phyloP scores from a whole-genome alignment of 2,329 filamentous ascomycete genomes.

The Nigrospora sphaerica region DNA sequence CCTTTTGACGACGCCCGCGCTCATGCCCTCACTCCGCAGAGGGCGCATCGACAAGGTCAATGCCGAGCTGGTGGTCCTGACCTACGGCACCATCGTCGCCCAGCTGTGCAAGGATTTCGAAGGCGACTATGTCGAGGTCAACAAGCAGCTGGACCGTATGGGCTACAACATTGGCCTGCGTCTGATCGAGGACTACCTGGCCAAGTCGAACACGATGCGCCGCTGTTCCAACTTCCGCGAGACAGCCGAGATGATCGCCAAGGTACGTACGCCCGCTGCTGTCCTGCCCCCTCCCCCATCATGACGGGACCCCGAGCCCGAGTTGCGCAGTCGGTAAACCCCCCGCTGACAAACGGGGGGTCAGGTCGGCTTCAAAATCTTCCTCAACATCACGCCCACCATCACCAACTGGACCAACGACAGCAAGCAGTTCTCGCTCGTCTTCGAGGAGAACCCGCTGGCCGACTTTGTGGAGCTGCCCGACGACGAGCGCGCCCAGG shows the following conservation, averaged over 20 bases:
- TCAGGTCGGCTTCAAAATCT: slow-evolving; percentile 97
- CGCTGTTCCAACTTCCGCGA: slow-evolving; percentile 90
- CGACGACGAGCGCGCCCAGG: slow-evolving; percentile 90
- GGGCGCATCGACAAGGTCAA: slow-evolving; percentile 97
- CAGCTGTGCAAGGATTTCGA: slow-evolving; percentile 97
- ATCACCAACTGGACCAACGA: slow-evolving; percentile 95
- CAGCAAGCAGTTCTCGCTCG: slow-evolving; percentile 90
- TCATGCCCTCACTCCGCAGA: slow-evolving; percentile 37
- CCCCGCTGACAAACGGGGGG: too few species aligned
- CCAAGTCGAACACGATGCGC: slow-evolving; percentile 85
- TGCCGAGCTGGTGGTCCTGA: slow-evolving; percentile 92
- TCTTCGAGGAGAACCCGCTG: slow-evolving; percentile 95
- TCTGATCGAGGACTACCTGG: slow-evolving; percentile 94
- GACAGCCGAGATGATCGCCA: slow-evolving; percentile 93
- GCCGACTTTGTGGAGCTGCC: slow-evolving; percentile 97
- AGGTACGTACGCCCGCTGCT: slow-evolving; percentile 43
- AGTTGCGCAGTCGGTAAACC: too few species aligned
- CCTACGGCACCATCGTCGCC: slow-evolving; percentile 94
- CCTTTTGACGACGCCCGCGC: neutral
- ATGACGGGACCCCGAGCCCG: too few species aligned
- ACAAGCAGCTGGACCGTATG: slow-evolving; percentile 98
- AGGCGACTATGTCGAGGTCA: slow-evolving; percentile 88
- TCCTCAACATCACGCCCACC: slow-evolving; percentile 89
- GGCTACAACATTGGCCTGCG: slow-evolving; percentile 97
- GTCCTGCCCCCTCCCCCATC: neutral